Base-by-base conservation (phyloP, 148 eudicot species). In the Vaccinium corymbosum region DNA sequence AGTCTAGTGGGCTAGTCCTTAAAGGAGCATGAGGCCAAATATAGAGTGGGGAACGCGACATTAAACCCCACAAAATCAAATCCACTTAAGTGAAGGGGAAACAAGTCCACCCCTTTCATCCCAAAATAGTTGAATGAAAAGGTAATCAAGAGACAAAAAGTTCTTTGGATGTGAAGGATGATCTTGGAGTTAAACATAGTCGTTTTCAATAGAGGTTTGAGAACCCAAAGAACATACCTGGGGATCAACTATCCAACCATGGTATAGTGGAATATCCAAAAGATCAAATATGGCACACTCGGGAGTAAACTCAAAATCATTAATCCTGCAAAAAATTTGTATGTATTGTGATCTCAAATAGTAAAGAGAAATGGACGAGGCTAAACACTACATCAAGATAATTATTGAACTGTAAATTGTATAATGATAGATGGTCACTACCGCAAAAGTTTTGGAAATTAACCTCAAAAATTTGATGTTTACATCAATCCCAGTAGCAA, bases 181-280 rank as follows among this genome's bases (percentile, higher is more conserved):
- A 73, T 61, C 35, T 14, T 14, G 32, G 25, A 2, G 38, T 42
- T 35, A 48, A 35, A 22, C 25, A 73, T 70, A 55, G 0, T 19
- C 38, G 53, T 35, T 51, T 20, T 42, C n/a, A 20, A 38, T 20
- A 73, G 68, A 82, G 79, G 52, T n/a, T 56, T 42, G 56, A 75
- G 73, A 6, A 53, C 85, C 38, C 9, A 46, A 29, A 80, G 29
- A 38, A 71, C 87, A 83, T 94, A 94, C 99, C 97, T 96, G 98
- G 57, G 97, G 94, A 91, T 96, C 99, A 87, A 96, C 92, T 81
- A 96, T 89, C 99, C 99, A 96, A 76, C 99, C 99, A 90, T 96
- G 98, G 84, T 92, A 96, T 20, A 96, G 91, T 22, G 99, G 97
- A 83, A 96, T 96, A 84, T 92, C 98, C 89, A 96, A 81, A 76